These are phyloP conservation scores for Taphrina pruni DNA, from an alignment of 1,139 yeast genomes.

Conservation along the genomic window DNA sequence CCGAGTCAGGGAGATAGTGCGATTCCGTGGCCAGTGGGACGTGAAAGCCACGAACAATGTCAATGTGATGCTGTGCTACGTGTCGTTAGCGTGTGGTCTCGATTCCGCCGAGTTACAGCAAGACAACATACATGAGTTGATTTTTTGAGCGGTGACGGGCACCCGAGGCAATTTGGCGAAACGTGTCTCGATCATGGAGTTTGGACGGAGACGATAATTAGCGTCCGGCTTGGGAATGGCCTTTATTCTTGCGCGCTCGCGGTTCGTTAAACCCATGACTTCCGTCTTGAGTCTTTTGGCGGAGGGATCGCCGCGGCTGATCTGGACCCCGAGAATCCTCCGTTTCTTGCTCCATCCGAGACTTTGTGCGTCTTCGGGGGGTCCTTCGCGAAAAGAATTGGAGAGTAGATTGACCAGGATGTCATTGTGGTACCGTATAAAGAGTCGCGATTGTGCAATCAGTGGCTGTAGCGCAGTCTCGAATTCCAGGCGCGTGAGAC, in stretches of 20 bases:
- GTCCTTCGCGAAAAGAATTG: slow-evolving; percentile 76
- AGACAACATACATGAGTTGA: slow-evolving; percentile 45
- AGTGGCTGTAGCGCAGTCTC: slow-evolving; percentile 63
- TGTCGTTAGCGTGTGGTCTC: background rate
- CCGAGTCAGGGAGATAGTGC: slow-evolving; percentile 82
- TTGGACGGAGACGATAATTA: slow-evolving; percentile 23
- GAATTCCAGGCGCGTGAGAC: slow-evolving; percentile 69
- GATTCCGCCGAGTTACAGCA: too few species aligned
- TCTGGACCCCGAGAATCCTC: slow-evolving; percentile 46
- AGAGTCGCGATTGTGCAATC: slow-evolving; percentile 54
- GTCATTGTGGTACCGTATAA: slow-evolving; percentile 73
- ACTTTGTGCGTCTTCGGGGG: slow-evolving; percentile 60
- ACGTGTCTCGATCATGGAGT: slow-evolving; percentile 66
- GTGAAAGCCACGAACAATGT: slow-evolving; percentile 85
- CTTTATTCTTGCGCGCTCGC: slow-evolving; percentile 84
- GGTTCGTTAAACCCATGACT: slow-evolving; percentile 81
- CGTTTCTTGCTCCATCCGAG: slow-evolving; percentile 60
- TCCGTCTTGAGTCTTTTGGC: slow-evolving; percentile 83
- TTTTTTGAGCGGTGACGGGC: slow-evolving; percentile 66
- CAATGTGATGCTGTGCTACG: slow-evolving; percentile 54
- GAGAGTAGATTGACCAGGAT: slow-evolving; percentile 80
- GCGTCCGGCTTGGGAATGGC: slow-evolving; percentile 61
- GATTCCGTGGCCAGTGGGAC: slow-evolving; percentile 80
- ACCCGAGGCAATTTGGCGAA: slow-evolving; percentile 85
- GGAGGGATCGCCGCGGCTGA: slow-evolving; percentile 57